Percentiles rank a stretch among this genome's conserved stretches.
phyloP scores from a whole-genome alignment of 2,329 filamentous ascomycete genomes.

The Stemphylium vesicarium region DNA sequence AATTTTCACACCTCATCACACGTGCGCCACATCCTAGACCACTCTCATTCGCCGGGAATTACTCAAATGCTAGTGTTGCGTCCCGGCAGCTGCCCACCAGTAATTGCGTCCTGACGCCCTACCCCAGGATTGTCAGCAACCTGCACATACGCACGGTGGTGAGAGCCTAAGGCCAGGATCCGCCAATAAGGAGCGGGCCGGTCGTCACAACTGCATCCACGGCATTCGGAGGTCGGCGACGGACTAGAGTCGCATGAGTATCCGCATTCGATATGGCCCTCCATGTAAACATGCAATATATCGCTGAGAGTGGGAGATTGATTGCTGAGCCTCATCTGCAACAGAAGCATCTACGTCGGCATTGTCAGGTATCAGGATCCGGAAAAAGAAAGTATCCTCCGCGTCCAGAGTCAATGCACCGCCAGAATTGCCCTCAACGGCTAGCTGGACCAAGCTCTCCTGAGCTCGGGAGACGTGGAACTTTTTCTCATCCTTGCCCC shows the following conservation, averaged over 20 bases:
- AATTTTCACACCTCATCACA: slow-evolving; percentile 30
- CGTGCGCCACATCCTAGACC: slow-evolving; percentile 11
- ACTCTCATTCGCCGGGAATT: slow-evolving; percentile 19
- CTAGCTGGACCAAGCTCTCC: no score
- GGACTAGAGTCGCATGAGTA: neutral
- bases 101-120: slow-evolving; percentile 11
- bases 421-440: no score
- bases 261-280: neutral
- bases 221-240: slow-evolving; percentile 5
- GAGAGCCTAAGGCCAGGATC: neutral
- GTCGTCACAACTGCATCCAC: slow-evolving; percentile 5
- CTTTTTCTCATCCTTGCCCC: no score
- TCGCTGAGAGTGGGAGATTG: neutral
- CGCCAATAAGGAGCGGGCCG: slow-evolving; percentile 13
- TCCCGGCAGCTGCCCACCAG: slow-evolving; percentile 20
- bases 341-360: no score
- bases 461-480: no score
- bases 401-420: no score
- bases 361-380: no score
- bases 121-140: slow-evolving; percentile 30
- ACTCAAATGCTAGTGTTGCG: slow-evolving; percentile 5
- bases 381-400: no score
- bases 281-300: neutral
- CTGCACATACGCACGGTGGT: neutral
- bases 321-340: no score